These are phyloP conservation scores for Irpex sp. DNA, from an alignment of 1,284 basidiomycete species.

Conservation along the genomic window DNA sequence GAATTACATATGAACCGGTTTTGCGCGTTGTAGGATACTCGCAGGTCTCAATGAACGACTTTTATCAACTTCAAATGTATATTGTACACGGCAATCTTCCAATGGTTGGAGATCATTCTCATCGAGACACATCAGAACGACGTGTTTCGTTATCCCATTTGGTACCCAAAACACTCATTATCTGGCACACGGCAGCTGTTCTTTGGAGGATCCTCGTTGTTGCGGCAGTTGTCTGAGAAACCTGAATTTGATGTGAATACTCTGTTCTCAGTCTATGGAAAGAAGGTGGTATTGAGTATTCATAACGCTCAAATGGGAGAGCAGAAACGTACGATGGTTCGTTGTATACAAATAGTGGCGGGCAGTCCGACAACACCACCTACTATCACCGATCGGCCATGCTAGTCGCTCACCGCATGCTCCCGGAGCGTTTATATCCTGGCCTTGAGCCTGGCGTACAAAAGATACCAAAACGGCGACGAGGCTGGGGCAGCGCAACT, in stretches of 20 bases:
- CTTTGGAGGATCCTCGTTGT: too few species aligned
- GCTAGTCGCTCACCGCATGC: constrained; percentile 1
- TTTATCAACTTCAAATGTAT: too few species aligned
- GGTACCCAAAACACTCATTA: too few species aligned
- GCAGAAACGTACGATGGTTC: background rate
- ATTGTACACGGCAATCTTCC: too few species aligned
- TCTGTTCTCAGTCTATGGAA: background rate
- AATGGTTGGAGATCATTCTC: too few species aligned
- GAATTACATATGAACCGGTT: background rate
- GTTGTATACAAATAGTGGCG: background rate
- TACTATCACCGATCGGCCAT: background rate
- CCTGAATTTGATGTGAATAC: background rate
- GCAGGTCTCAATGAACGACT: background rate
- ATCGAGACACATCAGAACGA: too few species aligned
- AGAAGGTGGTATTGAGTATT: background rate
- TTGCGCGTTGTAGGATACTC: background rate
- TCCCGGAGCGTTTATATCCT: constrained; percentile 1
- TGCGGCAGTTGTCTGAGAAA: too few species aligned
- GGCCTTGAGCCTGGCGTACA: constrained; percentile 7
- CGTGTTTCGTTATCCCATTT: too few species aligned
- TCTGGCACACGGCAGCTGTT: too few species aligned
- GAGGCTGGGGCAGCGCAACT: constrained; percentile 2
- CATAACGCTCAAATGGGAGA: background rate
- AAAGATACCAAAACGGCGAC: constrained; percentile 14
- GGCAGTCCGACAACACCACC: background rate